Evolutionary conservation across 257 asterid genomes (phyloP).

Genomic region (Avicennia marina): DNA sequence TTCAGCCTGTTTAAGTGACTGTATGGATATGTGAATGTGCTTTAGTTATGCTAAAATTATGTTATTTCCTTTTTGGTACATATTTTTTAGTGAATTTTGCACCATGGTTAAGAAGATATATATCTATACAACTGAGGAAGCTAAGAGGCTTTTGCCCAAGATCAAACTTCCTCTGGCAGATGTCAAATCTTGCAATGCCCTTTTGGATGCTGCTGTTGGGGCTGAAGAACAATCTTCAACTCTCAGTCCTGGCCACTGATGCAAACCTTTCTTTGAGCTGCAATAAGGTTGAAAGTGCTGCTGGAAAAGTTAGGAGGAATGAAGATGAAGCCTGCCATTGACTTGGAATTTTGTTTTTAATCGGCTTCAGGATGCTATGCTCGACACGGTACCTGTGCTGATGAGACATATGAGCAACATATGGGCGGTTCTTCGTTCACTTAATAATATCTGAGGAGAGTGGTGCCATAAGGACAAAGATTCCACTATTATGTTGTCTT

Average conservation of each 20-base stretch:
- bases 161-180: slow-evolving; percentile 55
- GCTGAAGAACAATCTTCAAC: slow-evolving; percentile 67
- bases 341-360: slow-evolving; percentile 29
- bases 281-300: slow-evolving; percentile 10
- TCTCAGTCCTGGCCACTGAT: slow-evolving; percentile 42
- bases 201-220: slow-evolving; percentile 41
- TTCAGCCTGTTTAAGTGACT: background rate
- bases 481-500: too few species aligned
- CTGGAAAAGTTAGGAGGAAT: slow-evolving; percentile 12
- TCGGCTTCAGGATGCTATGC: slow-evolving; percentile 15
- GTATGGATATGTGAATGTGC: background rate
- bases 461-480: too few species aligned
- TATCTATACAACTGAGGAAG: slow-evolving; percentile 81
- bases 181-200: slow-evolving; percentile 36
- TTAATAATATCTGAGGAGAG: too few species aligned
- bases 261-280: slow-evolving; percentile 12
- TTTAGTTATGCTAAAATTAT: slow-evolving; percentile 11
- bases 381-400: too few species aligned
- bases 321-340: slow-evolving; percentile 25
- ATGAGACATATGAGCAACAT: too few species aligned
- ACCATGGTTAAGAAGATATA: slow-evolving; percentile 84
- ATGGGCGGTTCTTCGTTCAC: too few species aligned
- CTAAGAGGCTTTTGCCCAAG: slow-evolving; percentile 80
- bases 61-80: slow-evolving; percentile 9
- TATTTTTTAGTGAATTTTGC: slow-evolving; percentile 78